Base-by-base conservation (phyloP, 352 stramenopile species). In the Globisporangium canariense region DNA sequence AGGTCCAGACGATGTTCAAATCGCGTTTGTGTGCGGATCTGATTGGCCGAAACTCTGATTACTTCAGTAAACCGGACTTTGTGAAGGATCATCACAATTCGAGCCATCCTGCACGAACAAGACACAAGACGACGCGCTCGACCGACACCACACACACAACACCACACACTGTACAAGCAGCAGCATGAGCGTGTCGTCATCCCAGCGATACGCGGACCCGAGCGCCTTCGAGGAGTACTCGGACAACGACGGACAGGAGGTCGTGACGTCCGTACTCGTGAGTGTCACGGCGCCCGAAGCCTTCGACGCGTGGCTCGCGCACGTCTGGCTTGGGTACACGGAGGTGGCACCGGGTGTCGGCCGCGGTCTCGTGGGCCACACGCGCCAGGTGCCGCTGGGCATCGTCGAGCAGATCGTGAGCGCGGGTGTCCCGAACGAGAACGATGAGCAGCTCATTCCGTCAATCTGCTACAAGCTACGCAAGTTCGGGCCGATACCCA, bases 401-500 rank as follows among this genome's bases (percentile, higher is more conserved):
- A 75, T 90, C 32, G 68, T 79, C 60, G 81, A 91, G 57, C 73
- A 90, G 57, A 93, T 93, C 59, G 36, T 93, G 36, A 84, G 77
- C 6, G 80, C 54, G 1, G 84, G 84, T 18, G 25, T 78, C 30
- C 78, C 77, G 11, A n/a, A 5, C 43, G 53, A 55, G 10, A 30
- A 40, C 63, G 74, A 41, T 40, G 68, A 41, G 51, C 69, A 66
- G 40, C 51, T 38, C 63, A 83, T 90, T 66, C 70, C 77, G 16
- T 83, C 76, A 11, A 67, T 90, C 34, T 60, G 67, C 45, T 90
- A 90, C 60, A 75, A 74, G 55, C 62, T 89, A 49, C 67, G 67
- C 60, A 73, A 78, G 45, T 76, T 75, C 58, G 81, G 77, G 1
- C 69, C 70, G 22, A 72, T 88, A 43, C 67, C 74, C 1, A 30